A percentile compares a stretch with the other conserved stretches of the same genome.
phyloP scores from a whole-genome alignment of 345 rosid genomes.

The Litchi chinensis region DNA sequence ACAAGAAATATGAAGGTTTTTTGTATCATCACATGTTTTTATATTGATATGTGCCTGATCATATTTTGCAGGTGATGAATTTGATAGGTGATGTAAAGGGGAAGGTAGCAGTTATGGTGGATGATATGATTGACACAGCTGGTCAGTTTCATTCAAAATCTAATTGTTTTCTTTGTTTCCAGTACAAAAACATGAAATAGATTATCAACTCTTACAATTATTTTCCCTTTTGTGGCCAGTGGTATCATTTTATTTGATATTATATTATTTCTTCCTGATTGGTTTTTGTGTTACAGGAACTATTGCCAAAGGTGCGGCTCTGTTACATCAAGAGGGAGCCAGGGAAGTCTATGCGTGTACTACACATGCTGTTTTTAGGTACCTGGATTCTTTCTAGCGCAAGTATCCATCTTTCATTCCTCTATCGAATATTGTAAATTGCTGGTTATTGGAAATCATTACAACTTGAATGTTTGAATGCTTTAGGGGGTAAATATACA shows the following conservation, averaged over 20 bases:
- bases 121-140: conserved; percentile 98
- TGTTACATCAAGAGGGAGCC: conserved; percentile 96
- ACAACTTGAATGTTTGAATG: not conserved
- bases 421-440: not conserved
- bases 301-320: conserved; percentile 92
- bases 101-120: conserved; percentile 96
- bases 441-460: not conserved
- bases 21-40: not conserved
- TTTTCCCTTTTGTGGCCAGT: not conserved
- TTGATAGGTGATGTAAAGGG: conserved; percentile 97
- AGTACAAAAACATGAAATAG: conserved; percentile 8
- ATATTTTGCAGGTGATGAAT: conserved; percentile 80
- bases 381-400: conserved; percentile 18
- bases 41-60: not conserved
- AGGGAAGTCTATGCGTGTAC: conserved; percentile 95
- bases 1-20: not conserved
- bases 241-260: conserved; percentile 2
- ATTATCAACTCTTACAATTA: not conserved
- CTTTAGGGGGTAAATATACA: not conserved
- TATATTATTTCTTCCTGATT: conserved; percentile 19
- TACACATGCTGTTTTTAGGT: conserved; percentile 98
- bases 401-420: not conserved
- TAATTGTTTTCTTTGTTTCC: not conserved
- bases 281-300: conserved; percentile 56
- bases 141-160: conserved; percentile 46